Evolutionary conservation across 1,284 basidiomycete genomes (phyloP), one percentile per base, ranked within the genome.

Genomic region (Heterobasidion annosum): DNA sequence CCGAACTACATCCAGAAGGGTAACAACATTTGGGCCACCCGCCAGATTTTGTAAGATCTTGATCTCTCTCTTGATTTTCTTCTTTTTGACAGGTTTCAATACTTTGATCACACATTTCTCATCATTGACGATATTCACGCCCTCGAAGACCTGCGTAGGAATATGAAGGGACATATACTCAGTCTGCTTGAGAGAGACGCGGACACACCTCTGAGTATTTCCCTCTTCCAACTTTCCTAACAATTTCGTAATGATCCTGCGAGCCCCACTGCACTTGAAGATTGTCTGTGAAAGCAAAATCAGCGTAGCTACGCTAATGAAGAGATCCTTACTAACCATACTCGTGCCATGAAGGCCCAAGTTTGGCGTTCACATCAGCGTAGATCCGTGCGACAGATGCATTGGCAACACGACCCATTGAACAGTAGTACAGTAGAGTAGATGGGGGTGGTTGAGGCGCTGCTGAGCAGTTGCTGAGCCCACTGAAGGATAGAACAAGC

Each of bases 21-120:
- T 95, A 69, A 89, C 83, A 60, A 80, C 87, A 75, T 88, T 99
- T 68, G 95, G 95, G 18, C 97, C 97, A 33, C 96, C 95, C 0
- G 94, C 92, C 19, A 98, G 78, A 70, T 98, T 98, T 71, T 97
- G 94, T 42, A 99, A 73, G 63, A 99, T 98, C 78, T 99, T 98
- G 73, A 99, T 98, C 75, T 99, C 96, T 59, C 96, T 83, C 78
- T 98, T 98, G 73, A 99, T 98, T 78, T 99, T 99, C 83, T 98
- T 98, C 83, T 98, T 98, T 81, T 99, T 98, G 51, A 99, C 96
- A 0, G 97, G 97, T 73, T 99, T 99, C 60, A 99, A 78, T 51
- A 98, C 95, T 72, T 99, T 98, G 76, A 98, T 94, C 70, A 98
- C 95, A 71, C 95, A 97, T 72, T 97, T 95, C 69, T 95, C 90